A percentile compares a stretch with the other conserved stretches of the same genome.
Evolutionary conservation across 148 eudicot genomes (phyloP).

Genomic region (Polygonum maritimum): DNA sequence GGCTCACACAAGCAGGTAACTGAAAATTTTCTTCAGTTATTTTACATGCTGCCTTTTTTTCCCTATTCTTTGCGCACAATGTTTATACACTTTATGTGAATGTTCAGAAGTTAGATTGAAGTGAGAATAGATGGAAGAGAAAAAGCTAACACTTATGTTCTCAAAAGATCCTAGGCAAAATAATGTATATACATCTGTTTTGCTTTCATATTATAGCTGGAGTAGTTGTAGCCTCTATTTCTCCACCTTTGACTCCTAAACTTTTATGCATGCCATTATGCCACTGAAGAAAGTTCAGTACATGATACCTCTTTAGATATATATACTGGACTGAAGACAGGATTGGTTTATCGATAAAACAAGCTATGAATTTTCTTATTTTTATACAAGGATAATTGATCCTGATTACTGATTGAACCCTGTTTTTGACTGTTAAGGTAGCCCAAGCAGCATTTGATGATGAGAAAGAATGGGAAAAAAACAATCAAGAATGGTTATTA

Average conservation of each 20-base stretch:
- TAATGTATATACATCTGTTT: conserved; percentile 15
- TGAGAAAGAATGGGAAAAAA: conserved; percentile 30
- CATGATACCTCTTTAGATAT: conserved; percentile 24
- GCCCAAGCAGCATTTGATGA: conserved; percentile 20
- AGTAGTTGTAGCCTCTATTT: too few relatives aligned
- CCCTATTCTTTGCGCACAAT: background rate
- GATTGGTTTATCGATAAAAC: background rate
- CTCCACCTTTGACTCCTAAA: too few relatives aligned
- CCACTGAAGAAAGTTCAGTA: conserved; percentile 15
- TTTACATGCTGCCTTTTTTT: background rate
- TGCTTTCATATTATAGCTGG: conserved; percentile 40
- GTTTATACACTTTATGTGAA: conserved; percentile 4
- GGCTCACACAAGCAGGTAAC: conserved; percentile 46
- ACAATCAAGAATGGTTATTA: conserved; percentile 30
- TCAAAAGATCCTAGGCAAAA: background rate
- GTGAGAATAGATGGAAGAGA: conserved; percentile 48
- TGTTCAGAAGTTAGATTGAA: conserved; percentile 57
- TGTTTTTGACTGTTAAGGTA: conserved; percentile 21
- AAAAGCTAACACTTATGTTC: background rate
- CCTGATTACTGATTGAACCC: background rate
- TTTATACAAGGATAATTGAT: background rate
- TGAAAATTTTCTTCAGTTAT: background rate
- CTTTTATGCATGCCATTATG: background rate
- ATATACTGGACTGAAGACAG: background rate
- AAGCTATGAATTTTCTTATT: background rate